Base-by-base conservation (phyloP, 139 green algal species). In the Edaphochlamys debaryana region DNA sequence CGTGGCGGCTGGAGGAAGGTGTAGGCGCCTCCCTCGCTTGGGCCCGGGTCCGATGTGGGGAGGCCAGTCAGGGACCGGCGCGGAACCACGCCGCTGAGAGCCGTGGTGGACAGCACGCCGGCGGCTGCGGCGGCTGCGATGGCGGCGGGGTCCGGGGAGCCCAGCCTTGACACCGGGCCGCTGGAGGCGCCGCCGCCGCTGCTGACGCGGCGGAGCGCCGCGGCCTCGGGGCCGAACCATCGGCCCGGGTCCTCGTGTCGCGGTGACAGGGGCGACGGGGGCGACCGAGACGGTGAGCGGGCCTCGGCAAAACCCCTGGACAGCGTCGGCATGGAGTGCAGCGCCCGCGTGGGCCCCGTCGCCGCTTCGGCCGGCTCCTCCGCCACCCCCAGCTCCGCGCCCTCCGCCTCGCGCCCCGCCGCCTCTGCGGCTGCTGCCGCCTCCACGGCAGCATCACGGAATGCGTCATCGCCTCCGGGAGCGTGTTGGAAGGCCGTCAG, bases 1-100 rank as follows among this genome's bases (percentile, higher is more conserved):
- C 76, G 63, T 3, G 76, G 76, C 23, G 36, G 15, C 63, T 82
- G 76, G 4, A 82, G n/a, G 63, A 82, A 82, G 62, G 62, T 82
- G 63, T 82, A 82, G 60, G 60, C 32, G 25, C 63, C 76, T 22
- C 23, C 37, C 13, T 34, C 30, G 17, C 60, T 11, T 29, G 58
- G 17, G 2, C 27, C 9, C n/a, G 70, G 41, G 20, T 19, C 45
- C n/a, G 72, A 52, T 9, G 54, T 37, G 56, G n/a, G 40, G 54
- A 22, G 20, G 4, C 20, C 50, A 4, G 50, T 29, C 50, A 58
- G n/a, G n/a, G n/a, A 3, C 6, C 23, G 50, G 20, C 50, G 2
- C 25, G 50, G 25, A 2, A 22, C 50, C 17, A 27, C 56, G 56
- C 56, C 56, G 56, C 19, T 32, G 56, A 32, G 56, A 23, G 25